Evolutionary conservation across 768 basidiomycete genomes (phyloP).

Genomic region (Collybia sordida): DNA sequence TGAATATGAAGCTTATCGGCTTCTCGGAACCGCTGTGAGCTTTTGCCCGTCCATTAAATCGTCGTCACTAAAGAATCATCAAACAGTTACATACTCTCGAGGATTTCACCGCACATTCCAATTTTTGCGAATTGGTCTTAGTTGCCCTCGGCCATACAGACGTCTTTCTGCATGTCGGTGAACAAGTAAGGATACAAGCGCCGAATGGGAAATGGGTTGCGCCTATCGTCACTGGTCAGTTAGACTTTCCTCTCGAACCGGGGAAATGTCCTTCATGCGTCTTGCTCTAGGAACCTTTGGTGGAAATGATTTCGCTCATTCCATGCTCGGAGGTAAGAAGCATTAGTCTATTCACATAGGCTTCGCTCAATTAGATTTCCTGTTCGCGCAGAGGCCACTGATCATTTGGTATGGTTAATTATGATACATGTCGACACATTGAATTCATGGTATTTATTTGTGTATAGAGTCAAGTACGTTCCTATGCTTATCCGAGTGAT

Average conservation of each 20-base stretch:
- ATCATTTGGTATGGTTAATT: slow-evolving; percentile 50
- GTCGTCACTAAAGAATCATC: neutral
- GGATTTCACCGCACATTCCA: slow-evolving; percentile 87
- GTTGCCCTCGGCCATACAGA: slow-evolving; percentile 70
- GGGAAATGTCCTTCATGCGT: neutral
- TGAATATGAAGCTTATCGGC: slow-evolving; percentile 76
- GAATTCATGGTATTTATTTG: too few relatives aligned
- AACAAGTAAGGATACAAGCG: slow-evolving; percentile 70
- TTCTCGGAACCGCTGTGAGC: slow-evolving; percentile 67
- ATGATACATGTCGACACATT: too few relatives aligned
- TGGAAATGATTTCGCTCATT: slow-evolving; percentile 76
- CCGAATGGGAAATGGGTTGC: slow-evolving; percentile 76
- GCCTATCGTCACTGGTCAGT: slow-evolving; percentile 74
- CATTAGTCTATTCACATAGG: neutral
- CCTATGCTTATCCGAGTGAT: neutral
- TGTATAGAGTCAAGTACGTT: slow-evolving; percentile 32
- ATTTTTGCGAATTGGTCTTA: slow-evolving; percentile 86
- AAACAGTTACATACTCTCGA: slow-evolving; percentile 75
- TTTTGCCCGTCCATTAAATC: slow-evolving; percentile 20
- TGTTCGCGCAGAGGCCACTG: slow-evolving; percentile 49
- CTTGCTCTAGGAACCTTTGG: slow-evolving; percentile 64
- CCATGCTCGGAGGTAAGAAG: slow-evolving; percentile 65
- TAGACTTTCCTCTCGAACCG: neutral
- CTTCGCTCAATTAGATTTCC: neutral
- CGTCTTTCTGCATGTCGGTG: slow-evolving; percentile 88